These are phyloP conservation scores for Pythium folliculosum DNA, from an alignment of 352 stramenopile species.

Conservation along the genomic window DNA sequence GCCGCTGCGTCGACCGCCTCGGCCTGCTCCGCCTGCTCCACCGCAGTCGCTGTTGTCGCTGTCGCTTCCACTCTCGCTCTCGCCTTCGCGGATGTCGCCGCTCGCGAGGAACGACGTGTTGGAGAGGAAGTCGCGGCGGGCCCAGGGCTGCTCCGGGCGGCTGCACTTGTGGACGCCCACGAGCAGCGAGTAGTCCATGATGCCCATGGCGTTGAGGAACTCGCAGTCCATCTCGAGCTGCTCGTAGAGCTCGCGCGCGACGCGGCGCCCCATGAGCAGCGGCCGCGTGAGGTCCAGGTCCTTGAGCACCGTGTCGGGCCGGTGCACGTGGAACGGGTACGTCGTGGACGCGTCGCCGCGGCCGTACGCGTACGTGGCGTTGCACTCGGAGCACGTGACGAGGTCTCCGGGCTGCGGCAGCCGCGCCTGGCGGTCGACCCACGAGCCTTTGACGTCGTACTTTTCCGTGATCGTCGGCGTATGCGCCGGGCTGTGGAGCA, in stretches of 20 bases:
- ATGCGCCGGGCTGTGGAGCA: constrained; percentile 60
- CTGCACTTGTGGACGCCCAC: constrained; percentile 71
- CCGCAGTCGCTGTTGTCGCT: neutral
- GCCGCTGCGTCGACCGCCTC: neutral
- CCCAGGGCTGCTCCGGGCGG: constrained; percentile 30
- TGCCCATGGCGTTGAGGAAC: constrained; percentile 67
- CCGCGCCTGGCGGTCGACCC: constrained; percentile 60
- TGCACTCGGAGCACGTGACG: constrained; percentile 70
- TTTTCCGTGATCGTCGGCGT: constrained; percentile 66
- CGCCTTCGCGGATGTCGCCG: constrained; percentile 19
- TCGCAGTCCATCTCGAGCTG: constrained; percentile 60
- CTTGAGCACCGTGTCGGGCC: constrained; percentile 71
- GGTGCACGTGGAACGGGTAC: constrained; percentile 49
- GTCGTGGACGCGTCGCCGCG: constrained; percentile 34
- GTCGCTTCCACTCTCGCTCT: neutral
- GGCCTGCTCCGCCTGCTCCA: neutral
- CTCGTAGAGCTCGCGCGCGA: constrained; percentile 42
- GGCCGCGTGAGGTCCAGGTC: constrained; percentile 60
- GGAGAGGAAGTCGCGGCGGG: constrained; percentile 15
- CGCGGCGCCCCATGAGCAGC: constrained; percentile 37
- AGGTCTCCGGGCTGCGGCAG: constrained; percentile 48
- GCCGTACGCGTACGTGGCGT: constrained; percentile 51
- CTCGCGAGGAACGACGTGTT: constrained; percentile 20
- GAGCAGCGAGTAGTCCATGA: constrained; percentile 83
- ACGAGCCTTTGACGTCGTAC: constrained; percentile 81